phyloP scores from a whole-genome alignment of 805 yeast genomes.

The Lachancea fermentati region DNA sequence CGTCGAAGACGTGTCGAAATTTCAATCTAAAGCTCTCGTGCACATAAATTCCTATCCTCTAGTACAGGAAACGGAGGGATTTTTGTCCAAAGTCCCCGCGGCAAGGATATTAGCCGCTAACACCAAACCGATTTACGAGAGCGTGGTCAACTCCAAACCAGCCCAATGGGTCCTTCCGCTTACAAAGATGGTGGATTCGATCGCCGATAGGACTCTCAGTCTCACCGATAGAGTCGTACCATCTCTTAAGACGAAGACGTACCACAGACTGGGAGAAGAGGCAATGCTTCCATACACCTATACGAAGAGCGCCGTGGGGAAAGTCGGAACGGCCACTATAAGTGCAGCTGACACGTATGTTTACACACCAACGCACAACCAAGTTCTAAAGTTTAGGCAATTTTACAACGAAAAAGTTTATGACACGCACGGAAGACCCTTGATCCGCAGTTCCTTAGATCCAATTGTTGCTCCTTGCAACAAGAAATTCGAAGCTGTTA shows the following conservation, averaged over 20 bases:
- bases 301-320: slow-evolving; percentile 37
- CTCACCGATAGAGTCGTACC: slow-evolving; percentile 58
- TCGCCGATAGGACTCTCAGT: slow-evolving; percentile 50
- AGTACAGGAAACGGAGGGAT: slow-evolving; percentile 37
- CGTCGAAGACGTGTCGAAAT: slow-evolving; percentile 6
- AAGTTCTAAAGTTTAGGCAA: slow-evolving; percentile 43
- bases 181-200: slow-evolving; percentile 43
- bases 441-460: slow-evolving; percentile 57
- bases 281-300: slow-evolving; percentile 48
- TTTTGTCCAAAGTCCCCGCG: slow-evolving; percentile 33
- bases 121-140: slow-evolving; percentile 30
- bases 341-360: slow-evolving; percentile 33
- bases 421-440: slow-evolving; percentile 57
- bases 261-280: slow-evolving; percentile 42
- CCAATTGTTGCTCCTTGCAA: slow-evolving; percentile 61
- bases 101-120: slow-evolving; percentile 32
- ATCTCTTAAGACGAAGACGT: slow-evolving; percentile 47
- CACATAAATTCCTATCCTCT: slow-evolving; percentile 47
- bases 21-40: slow-evolving; percentile 30
- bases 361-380: slow-evolving; percentile 44
- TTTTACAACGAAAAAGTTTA: slow-evolving; percentile 46
- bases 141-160: slow-evolving; percentile 26
- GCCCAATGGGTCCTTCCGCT: slow-evolving; percentile 40
- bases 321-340: slow-evolving; percentile 29
- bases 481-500: slow-evolving; percentile 41